phyloP scores from a whole-genome alignment of 2,329 filamentous ascomycete species.

The Cercospora janseana region DNA sequence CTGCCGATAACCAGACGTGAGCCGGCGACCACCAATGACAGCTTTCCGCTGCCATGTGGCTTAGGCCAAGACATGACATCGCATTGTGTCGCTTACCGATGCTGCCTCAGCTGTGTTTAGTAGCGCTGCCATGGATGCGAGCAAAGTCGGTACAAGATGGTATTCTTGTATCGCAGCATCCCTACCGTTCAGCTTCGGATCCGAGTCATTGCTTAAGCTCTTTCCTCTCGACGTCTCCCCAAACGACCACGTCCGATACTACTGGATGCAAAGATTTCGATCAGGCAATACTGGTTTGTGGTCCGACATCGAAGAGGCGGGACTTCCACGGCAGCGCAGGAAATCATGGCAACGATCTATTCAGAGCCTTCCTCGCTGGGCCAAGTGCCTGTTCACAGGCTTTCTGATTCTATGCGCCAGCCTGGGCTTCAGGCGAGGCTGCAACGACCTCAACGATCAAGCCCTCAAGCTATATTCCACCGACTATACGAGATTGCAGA shows the following conservation, averaged over 20 bases:
- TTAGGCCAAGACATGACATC: background rate
- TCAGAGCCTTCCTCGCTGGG: slow-evolving; percentile 13
- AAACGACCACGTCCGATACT: background rate
- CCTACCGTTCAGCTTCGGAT: background rate
- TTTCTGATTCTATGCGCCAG: slow-evolving; percentile 7
- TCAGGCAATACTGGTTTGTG: slow-evolving; percentile 9
- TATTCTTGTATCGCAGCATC: background rate
- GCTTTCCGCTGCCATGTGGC: background rate
- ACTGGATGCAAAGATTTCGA: slow-evolving; percentile 9
- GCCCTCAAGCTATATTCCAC: slow-evolving; percentile 18
- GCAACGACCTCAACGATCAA: slow-evolving; percentile 20
- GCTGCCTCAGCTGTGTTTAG: background rate
- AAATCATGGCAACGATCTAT: slow-evolving; percentile 11
- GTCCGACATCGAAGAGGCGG: slow-evolving; percentile 9
- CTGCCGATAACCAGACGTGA: background rate
- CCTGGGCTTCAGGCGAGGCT: slow-evolving; percentile 14
- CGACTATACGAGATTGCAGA: slow-evolving; percentile 14
- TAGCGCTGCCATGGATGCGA: background rate
- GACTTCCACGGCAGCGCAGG: slow-evolving; percentile 5
- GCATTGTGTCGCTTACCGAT: slow-evolving; percentile 7
- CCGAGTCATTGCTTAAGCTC: background rate
- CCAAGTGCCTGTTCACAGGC: background rate
- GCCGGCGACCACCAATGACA: background rate
- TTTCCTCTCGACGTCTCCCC: background rate
- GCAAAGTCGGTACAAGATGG: too few relatives aligned